A percentile compares a stretch with the other conserved stretches of the same genome.
These are phyloP conservation scores for Volutella citrinella DNA, from an alignment of 2,329 filamentous ascomycete genomes.

Conservation along the genomic window DNA sequence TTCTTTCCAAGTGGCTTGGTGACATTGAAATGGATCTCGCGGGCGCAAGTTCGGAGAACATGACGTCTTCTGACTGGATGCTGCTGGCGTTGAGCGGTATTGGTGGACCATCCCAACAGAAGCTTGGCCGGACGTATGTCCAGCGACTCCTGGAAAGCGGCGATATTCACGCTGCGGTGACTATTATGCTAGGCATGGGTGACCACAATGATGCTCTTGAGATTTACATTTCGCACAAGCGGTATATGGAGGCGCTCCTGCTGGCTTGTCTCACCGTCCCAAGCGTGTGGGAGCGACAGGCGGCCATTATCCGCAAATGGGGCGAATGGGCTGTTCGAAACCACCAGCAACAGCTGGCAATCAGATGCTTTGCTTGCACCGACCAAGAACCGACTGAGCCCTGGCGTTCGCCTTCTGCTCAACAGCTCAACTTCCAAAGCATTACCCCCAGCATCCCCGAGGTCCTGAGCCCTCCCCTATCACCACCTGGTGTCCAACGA, in stretches of 20 bases:
- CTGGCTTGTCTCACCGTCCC: constrained; percentile 82
- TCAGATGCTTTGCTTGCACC: constrained; percentile 90
- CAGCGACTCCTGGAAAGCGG: constrained; percentile 85
- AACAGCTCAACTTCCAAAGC: constrained; percentile 54
- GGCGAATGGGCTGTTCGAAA: constrained; percentile 87
- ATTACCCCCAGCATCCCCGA: constrained; percentile 56
- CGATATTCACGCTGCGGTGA: constrained; percentile 87
- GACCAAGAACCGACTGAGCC: constrained; percentile 80
- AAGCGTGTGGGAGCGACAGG: constrained; percentile 85
- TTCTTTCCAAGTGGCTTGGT: constrained; percentile 90
- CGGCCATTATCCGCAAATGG: constrained; percentile 88
- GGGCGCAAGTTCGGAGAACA: constrained; percentile 76
- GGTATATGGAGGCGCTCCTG: constrained; percentile 89
- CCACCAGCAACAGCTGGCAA: constrained; percentile 84
- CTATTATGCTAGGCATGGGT: constrained; percentile 87
- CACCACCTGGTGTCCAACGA: constrained; percentile 63
- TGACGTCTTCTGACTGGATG: constrained; percentile 97
- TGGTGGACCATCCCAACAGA: constrained; percentile 78
- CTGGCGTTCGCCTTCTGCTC: constrained; percentile 82
- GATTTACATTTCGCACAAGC: constrained; percentile 87
- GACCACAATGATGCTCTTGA: constrained; percentile 95
- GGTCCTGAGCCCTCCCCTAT: constrained; percentile 68
- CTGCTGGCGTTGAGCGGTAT: constrained; percentile 87
- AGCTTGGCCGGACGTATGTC: constrained; percentile 85
- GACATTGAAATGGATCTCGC: constrained; percentile 80